phyloP scores from a whole-genome alignment of 768 basidiomycete species.

The Kwoniella europaea region DNA sequence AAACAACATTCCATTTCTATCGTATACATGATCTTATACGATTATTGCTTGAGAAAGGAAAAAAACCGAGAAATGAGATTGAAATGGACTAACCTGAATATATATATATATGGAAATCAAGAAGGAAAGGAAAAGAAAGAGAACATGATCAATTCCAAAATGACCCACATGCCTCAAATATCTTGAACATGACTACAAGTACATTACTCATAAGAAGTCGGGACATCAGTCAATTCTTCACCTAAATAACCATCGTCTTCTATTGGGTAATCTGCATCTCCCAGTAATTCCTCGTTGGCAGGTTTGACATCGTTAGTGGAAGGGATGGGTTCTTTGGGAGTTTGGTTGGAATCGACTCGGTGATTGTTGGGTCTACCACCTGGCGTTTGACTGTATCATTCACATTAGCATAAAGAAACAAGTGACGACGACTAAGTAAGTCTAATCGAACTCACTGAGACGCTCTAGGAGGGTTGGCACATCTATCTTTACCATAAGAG shows the following conservation, averaged over 20 bases:
- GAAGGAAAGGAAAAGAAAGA: not conserved
- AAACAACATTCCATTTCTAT: not conserved
- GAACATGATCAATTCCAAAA: not conserved
- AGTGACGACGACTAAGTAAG: too few species aligned
- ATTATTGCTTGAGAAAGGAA: too few species aligned
- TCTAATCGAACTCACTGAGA: constrained; percentile 17
- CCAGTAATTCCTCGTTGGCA: constrained; percentile 10
- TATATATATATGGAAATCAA: not conserved
- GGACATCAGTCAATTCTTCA: constrained; percentile 34
- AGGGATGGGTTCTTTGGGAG: constrained; percentile 10
- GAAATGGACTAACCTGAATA: not conserved
- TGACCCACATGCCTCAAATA: not conserved
- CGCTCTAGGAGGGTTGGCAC: constrained; percentile 77
- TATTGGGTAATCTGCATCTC: constrained; percentile 20
- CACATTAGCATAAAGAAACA: not conserved
- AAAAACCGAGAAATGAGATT: not conserved
- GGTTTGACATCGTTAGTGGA: not conserved
- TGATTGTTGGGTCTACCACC: constrained; percentile 13
- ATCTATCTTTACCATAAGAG: constrained; percentile 93
- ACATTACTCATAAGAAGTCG: constrained; percentile 25
- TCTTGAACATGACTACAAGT: not conserved
- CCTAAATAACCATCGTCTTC: constrained; percentile 31
- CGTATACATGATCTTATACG: not conserved
- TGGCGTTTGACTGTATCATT: constrained; percentile 21
- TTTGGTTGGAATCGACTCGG: constrained; percentile 15